Evolutionary conservation across 2,329 filamentous ascomycete genomes (phyloP).

Genomic region (Capronia coronata): DNA sequence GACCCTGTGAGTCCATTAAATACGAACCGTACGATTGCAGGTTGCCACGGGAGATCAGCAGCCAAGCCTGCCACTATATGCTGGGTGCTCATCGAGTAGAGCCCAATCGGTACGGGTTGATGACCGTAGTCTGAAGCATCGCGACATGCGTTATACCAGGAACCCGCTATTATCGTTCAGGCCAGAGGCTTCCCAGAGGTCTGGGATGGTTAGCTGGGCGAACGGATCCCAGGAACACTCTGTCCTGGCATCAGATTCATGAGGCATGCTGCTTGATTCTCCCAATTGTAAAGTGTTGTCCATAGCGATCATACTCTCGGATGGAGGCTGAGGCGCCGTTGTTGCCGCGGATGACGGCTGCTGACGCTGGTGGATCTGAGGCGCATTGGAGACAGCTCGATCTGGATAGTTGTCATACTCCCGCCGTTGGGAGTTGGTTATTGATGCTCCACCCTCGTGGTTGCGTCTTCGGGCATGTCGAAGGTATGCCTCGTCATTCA

Average conservation of each 20-base stretch:
- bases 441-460: neutral
- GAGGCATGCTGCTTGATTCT: neutral
- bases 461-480: neutral
- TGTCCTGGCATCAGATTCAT: conserved; percentile 1
- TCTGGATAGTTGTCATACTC: neutral
- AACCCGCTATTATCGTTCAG: neutral
- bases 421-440: neutral
- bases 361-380: neutral
- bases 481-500: conserved; percentile 2
- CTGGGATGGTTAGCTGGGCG: neutral
- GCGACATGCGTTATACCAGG: no score
- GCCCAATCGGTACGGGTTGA: no score
- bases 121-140: no score
- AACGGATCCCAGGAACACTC: neutral
- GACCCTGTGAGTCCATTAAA: no score
- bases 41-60: no score
- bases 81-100: no score
- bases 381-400: neutral
- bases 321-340: neutral
- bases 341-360: neutral
- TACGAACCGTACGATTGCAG: no score
- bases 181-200: conserved; percentile 3
- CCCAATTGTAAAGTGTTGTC: neutral
- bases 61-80: no score
- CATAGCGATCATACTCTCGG: neutral